Base-by-base conservation (phyloP, 495 filamentous ascomycete genomes). In the Melanomma pulvis-pyrius region DNA sequence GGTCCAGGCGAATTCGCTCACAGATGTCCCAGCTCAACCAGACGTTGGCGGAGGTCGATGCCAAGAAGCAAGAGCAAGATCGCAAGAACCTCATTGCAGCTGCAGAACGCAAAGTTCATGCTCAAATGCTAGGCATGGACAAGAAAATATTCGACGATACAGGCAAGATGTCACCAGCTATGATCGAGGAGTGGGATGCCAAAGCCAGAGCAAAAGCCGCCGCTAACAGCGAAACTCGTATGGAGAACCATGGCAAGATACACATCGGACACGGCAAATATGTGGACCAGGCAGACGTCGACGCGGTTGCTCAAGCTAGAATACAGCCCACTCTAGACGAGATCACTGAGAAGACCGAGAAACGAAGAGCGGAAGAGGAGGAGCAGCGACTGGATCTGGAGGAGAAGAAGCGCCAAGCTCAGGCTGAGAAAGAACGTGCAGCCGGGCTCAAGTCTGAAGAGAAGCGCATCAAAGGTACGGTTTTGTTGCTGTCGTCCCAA, bases 241-340 rank as follows among this genome's bases (percentile, higher is more conserved):
- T 82, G 71, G 70, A 77, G 26, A 82, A 83, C 67, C 78, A 83
- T 57, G 84, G 87, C 24, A 88, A 86, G 71, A 81, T 97, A 44
- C 83, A 92, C 67, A 87, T 98, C 53, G 93, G 96, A 24, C 86
- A 88, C 25, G 89, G 92, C 0, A 90, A 84, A 71, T 89, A 87
- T 62, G 84, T 98, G 78, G 86, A 93, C 52, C 84, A 88, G 75
- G 81, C 85, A 3, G 91, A 92, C 53, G 83, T 98, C 44, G 88
- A 97, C 59, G 85, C 84, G 12, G 87, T 97, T 65, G 94, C 94
- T 0, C 84, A 85, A 11, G 82, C 83, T 32, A 87, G 88, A 70
- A 82, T 98, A n/a, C 90, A 92, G 75, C 94, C 94, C 19, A 85
- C 94, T 0, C 75, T 98, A n/a, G 90, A 97, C 71, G 91, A 96